Percentiles rank a stretch among this genome's conserved stretches.
Conservation (phyloP, 2,329 filamentous ascomycete species). For the Hypoxylon sp. region DNA sequence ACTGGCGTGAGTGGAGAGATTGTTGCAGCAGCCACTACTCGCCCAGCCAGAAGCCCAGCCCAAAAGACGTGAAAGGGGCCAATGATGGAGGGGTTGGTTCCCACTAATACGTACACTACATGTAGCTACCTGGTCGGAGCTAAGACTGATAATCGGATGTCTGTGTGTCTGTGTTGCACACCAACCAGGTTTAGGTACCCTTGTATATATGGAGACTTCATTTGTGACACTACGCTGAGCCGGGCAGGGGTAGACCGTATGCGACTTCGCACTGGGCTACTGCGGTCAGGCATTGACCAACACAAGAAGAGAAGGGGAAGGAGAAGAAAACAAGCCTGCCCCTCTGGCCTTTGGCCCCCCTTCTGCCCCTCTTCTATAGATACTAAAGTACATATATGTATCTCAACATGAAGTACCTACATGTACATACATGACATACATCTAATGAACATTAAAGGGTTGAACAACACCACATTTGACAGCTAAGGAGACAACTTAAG, state of each 20-base stretch:
- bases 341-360: slow-evolving; percentile 18
- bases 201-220: slow-evolving; percentile 20
- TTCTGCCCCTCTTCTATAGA: neutral
- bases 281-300: slow-evolving; percentile 39
- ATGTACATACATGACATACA: too few relatives aligned
- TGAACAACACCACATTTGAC: slow-evolving; percentile 1
- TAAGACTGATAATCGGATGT: slow-evolving; percentile 46
- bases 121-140: slow-evolving; percentile 36
- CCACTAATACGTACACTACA: slow-evolving; percentile 22
- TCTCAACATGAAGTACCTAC: too few relatives aligned
- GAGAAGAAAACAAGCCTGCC: slow-evolving; percentile 1
- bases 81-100: slow-evolving; percentile 33
- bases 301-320: slow-evolving; percentile 1
- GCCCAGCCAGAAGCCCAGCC: slow-evolving; percentile 38
- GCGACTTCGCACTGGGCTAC: slow-evolving; percentile 35
- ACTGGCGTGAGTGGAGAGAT: slow-evolving; percentile 44
- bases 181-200: slow-evolving; percentile 30
- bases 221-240: slow-evolving; percentile 32
- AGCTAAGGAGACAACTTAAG: neutral
- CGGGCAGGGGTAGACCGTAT: slow-evolving; percentile 29
- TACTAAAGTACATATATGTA: too few relatives aligned
- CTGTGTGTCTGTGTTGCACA: slow-evolving; percentile 41
- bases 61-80: slow-evolving; percentile 39
- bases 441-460: neutral
- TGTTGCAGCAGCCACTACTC: slow-evolving; percentile 43